phyloP scores from a whole-genome alignment of 352 stramenopile genomes.

The Globisporangium iwayamae region DNA sequence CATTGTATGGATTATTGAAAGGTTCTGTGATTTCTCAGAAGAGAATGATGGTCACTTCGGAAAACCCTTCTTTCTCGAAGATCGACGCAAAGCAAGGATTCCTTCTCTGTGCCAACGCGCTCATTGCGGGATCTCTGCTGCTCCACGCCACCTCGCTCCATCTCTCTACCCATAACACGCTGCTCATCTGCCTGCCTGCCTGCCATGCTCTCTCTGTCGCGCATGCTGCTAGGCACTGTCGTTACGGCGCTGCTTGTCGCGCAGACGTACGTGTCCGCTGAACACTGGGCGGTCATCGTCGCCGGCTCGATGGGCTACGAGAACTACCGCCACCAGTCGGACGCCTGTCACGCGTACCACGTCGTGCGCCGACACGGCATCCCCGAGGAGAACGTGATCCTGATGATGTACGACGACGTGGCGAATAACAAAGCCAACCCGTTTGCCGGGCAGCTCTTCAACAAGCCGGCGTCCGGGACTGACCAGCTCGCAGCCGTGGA shows the following conservation, averaged over 20 bases:
- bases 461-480: conserved; percentile 52
- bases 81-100: background rate
- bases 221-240: conserved; percentile 10
- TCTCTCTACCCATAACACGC: background rate
- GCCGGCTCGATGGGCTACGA: conserved; percentile 84
- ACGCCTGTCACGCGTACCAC: conserved; percentile 90
- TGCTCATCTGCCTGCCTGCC: background rate
- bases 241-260: conserved; percentile 15
- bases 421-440: conserved; percentile 76
- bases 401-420: conserved; percentile 94
- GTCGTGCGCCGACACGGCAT: conserved; percentile 87
- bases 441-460: conserved; percentile 87
- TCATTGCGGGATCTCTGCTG: background rate
- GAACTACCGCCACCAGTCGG: conserved; percentile 91
- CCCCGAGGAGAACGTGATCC: conserved; percentile 82
- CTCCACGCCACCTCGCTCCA: background rate
- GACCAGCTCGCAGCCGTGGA: conserved; percentile 47
- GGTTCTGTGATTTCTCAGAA: background rate
- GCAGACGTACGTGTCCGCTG: conserved; percentile 18
- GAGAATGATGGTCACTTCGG: background rate
- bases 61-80: background rate
- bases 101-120: background rate
- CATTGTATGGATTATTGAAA: background rate
- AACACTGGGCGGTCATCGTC: conserved; percentile 91
- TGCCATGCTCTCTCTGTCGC: conserved; percentile 5